Evolutionary conservation across 306 rosid species (phyloP).

Genomic region (Castanea mollissima): DNA sequence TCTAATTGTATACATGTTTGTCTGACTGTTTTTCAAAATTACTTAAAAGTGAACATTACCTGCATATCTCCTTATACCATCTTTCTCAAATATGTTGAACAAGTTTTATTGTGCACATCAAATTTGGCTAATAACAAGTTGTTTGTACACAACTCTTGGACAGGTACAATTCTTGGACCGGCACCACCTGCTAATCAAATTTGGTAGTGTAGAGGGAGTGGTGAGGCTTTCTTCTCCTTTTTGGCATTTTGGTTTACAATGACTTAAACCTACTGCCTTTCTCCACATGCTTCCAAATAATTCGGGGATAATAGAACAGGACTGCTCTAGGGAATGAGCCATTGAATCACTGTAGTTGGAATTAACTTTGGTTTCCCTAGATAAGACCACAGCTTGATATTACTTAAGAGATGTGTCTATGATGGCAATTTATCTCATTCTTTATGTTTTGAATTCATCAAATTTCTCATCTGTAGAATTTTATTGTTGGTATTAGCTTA

Average conservation of each 20-base stretch:
- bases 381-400: not conserved
- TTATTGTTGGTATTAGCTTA: not conserved
- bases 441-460: not conserved
- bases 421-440: not conserved
- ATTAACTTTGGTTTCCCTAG: not conserved
- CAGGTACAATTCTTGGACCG: constrained; percentile 99
- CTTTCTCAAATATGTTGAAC: not conserved
- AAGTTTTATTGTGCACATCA: constrained; percentile 11
- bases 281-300: not conserved
- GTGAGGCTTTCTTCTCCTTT: constrained; percentile 52
- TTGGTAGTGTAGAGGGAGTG: constrained; percentile 96
- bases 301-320: not conserved
- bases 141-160: constrained; percentile 47
- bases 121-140: constrained; percentile 38
- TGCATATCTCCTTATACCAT: constrained; percentile 17
- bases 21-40: constrained; percentile 19
- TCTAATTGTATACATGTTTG: not conserved
- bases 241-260: constrained; percentile 14
- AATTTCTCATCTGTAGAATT: not conserved
- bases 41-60: constrained; percentile 21
- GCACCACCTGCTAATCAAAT: constrained; percentile 91
- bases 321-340: not conserved
- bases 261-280: not conserved
- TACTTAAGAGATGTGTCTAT: not conserved
- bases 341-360: not conserved